Base-by-base conservation (phyloP, 1,284 basidiomycete species). In the Cystobasidium sp. region DNA sequence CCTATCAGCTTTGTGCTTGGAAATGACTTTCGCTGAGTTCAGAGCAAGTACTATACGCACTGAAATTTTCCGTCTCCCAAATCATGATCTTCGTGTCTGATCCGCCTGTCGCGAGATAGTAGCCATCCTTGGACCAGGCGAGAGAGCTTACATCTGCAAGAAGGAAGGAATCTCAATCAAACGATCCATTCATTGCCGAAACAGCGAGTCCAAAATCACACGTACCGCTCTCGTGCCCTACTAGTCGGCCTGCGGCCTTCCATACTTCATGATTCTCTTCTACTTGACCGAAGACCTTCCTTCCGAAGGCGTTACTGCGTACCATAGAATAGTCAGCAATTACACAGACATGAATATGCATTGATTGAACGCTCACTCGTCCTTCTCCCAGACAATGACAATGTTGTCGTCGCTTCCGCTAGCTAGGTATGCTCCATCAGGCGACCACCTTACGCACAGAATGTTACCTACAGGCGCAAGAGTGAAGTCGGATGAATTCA, bases 221-320 rank as follows among this genome's bases (percentile, higher is more conserved):
- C 84, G 70, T 72, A 93, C 93, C 93, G 79, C 93, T 94, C 76
- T 93, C 91, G 81, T 99, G 96, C 0, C 94, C 97, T 37, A 93
- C 91, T 2, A 99, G 84, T 55, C 95, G 87, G 76, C 93, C 92
- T 79, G 95, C 83, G 3, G 94, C 92, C 81, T 95, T 96, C 96
- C 96, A 99, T 46, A 91, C 92, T 83, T 99, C 97, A n/a, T 97
- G 88, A 81, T 96, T 97, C 76, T 94, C 88, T 81, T 96, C 94
- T 78, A 94, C 92, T 24, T 91, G 90, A 3, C 94, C 94, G 88
- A 92, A 97, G 1, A 94, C 89, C 81, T 91, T 91, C 18, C 93
- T 92, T 68, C 88, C 88, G 86, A 31, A 92, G 94, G 78, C 6
- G 18, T 44, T 68, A 70, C 73, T 62, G 77, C 77, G 39, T 75